A percentile compares a stretch with the other conserved stretches of the same genome.
Evolutionary conservation across 192 early-diverging fungal genomes (phyloP).

Genomic region (Pecoramyces ruminantium): DNA sequence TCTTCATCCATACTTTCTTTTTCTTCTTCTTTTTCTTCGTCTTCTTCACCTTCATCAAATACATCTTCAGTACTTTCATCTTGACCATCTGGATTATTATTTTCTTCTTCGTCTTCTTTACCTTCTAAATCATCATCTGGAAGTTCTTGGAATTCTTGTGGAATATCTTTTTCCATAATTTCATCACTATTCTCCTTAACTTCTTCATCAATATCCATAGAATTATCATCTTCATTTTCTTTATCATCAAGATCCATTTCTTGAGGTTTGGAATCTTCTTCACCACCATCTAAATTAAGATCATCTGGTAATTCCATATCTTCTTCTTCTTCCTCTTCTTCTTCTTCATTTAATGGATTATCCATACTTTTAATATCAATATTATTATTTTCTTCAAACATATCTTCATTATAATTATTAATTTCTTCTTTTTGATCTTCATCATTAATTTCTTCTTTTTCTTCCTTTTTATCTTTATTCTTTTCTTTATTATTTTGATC

Average conservation of each 20-base stretch:
- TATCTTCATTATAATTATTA: not conserved
- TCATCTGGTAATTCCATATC: slow-evolving; percentile 64
- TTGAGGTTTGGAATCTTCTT: slow-evolving; percentile 27
- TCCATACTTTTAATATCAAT: not conserved
- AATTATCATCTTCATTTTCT: slow-evolving; percentile 6
- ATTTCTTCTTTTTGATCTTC: slow-evolving; percentile 49
- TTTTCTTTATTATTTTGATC: slow-evolving; percentile 21
- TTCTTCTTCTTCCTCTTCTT: slow-evolving; percentile 46
- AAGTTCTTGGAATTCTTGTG: not conserved
- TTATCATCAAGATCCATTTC: slow-evolving; percentile 29
- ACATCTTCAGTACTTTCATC: slow-evolving; percentile 18
- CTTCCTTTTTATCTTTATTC: slow-evolving; percentile 13
- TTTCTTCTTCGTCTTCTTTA: not conserved
- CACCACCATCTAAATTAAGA: slow-evolving; percentile 47
- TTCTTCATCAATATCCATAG: not conserved
- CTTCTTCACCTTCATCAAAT: slow-evolving; percentile 10
- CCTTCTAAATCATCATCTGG: not conserved
- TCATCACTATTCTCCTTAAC: slow-evolving; percentile 22
- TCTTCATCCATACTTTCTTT: slow-evolving; percentile 18
- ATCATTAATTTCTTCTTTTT: slow-evolving; percentile 18
- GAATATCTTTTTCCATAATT: slow-evolving; percentile 1
- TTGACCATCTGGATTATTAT: slow-evolving; percentile 4
- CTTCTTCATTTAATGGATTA: slow-evolving; percentile 1
- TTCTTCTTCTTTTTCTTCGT: slow-evolving; percentile 15
- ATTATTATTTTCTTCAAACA: not conserved